Conservation (phyloP, 192 early-diverging fungal genomes). For the Pilobolus umbonatus region DNA sequence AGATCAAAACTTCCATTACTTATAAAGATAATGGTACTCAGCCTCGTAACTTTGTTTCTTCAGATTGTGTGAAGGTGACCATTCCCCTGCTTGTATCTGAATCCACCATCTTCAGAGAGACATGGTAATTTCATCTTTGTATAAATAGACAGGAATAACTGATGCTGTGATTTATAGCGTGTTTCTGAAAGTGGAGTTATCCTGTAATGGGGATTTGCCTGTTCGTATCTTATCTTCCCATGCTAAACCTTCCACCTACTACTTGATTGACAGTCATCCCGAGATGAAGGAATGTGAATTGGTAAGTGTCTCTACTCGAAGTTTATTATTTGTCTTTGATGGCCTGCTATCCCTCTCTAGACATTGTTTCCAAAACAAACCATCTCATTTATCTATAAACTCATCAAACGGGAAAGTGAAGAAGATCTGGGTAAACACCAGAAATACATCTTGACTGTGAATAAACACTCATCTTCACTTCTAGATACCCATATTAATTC, state of each 20-base stretch:
- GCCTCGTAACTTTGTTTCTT: conserved; percentile 36
- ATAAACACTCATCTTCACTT: not conserved
- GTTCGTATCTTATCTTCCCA: conserved; percentile 46
- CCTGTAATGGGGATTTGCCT: conserved; percentile 44
- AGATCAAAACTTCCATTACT: conserved; percentile 44
- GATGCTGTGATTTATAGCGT: conserved; percentile 28
- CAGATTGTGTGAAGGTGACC: conserved; percentile 45
- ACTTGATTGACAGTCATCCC: conserved; percentile 35
- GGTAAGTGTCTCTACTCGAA: too few species aligned
- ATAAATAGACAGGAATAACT: not conserved
- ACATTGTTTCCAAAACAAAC: conserved; percentile 51
- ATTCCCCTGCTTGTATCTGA: conserved; percentile 49
- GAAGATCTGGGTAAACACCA: conserved; percentile 30
- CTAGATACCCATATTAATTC: conserved; percentile 17
- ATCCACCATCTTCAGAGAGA: conserved; percentile 47
- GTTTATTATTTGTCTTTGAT: not conserved
- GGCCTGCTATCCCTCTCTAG: conserved; percentile 18
- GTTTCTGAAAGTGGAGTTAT: conserved; percentile 41
- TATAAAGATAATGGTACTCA: conserved; percentile 39
- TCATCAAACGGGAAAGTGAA: conserved; percentile 35
- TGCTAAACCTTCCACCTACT: conserved; percentile 39
- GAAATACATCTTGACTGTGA: not conserved
- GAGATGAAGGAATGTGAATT: conserved; percentile 29
- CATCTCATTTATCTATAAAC: conserved; percentile 53
- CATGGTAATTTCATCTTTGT: conserved; percentile 37